Evolutionary conservation across 495 filamentous ascomycete genomes (phyloP).

Genomic region (Mytilinidion resinicola): DNA sequence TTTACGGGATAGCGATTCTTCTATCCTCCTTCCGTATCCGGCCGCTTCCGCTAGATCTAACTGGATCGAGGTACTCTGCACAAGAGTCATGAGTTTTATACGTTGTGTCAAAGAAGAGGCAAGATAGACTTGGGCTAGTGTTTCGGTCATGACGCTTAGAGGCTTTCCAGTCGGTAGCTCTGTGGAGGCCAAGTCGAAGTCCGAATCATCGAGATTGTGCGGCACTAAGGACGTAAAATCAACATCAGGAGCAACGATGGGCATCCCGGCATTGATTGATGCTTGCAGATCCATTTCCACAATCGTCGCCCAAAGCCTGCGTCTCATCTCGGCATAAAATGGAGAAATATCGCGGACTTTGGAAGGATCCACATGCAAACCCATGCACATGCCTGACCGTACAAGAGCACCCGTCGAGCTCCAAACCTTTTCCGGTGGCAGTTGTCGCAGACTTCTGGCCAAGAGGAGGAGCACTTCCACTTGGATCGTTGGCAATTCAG

Average conservation of each 20-base stretch:
- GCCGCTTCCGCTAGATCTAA: background rate
- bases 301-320: background rate
- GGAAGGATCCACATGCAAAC: background rate
- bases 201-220: background rate
- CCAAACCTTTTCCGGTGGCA: background rate
- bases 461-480: background rate
- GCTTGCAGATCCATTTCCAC: background rate
- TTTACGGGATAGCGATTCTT: background rate
- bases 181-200: background rate
- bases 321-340: background rate
- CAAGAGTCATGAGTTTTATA: background rate
- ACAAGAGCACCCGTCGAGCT: background rate
- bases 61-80: background rate
- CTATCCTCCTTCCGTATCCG: background rate
- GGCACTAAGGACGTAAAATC: background rate
- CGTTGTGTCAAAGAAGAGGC: background rate
- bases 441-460: background rate
- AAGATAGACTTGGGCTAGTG: background rate
- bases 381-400: background rate
- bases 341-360: background rate
- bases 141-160: background rate
- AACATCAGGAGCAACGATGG: background rate
- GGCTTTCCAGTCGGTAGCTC: background rate
- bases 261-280: background rate
- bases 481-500: background rate